Percentiles rank a stretch among this genome's conserved stretches.
Evolutionary conservation across 179 eudicot species (phyloP).

Genomic region (Beta macrorhiza): DNA sequence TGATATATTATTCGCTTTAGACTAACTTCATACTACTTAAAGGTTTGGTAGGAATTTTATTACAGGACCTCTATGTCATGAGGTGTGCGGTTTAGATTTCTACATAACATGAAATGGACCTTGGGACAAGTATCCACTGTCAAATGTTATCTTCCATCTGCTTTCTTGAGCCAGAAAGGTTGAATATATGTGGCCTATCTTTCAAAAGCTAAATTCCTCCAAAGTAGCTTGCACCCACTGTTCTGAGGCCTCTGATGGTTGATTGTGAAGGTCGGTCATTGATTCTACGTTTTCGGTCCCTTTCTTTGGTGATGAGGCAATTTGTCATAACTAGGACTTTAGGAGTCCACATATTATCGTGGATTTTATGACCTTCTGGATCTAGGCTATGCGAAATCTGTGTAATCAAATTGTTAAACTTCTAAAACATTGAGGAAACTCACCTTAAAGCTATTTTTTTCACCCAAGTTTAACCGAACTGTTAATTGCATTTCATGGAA

Average conservation of each 20-base stretch:
- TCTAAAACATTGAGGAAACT: not conserved
- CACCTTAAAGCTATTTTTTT: not conserved
- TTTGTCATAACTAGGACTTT: not conserved
- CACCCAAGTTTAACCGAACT: not conserved
- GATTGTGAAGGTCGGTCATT: constrained; percentile 19
- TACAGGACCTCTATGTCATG: not conserved
- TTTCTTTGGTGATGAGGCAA: constrained; percentile 17
- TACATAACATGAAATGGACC: constrained; percentile 11
- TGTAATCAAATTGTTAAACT: not conserved
- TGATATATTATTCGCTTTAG: not conserved
- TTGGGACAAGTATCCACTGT: constrained; percentile 11
- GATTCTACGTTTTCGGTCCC: not conserved
- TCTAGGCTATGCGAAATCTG: constrained; percentile 1
- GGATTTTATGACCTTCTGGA: constrained; percentile 1
- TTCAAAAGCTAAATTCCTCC: constrained; percentile 24
- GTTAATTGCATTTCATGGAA: not conserved
- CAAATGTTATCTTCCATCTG: constrained; percentile 15
- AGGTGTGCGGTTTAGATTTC: not conserved
- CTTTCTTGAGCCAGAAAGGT: constrained; percentile 16
- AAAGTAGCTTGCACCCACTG: constrained; percentile 18
- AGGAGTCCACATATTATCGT: not conserved
- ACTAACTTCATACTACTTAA: not conserved
- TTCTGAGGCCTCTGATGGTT: constrained; percentile 21
- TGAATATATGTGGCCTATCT: constrained; percentile 9
- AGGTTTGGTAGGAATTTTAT: not conserved